These are phyloP conservation scores for Skeletonema grethae DNA, from an alignment of 108 stramenopile genomes.

Conservation along the genomic window DNA sequence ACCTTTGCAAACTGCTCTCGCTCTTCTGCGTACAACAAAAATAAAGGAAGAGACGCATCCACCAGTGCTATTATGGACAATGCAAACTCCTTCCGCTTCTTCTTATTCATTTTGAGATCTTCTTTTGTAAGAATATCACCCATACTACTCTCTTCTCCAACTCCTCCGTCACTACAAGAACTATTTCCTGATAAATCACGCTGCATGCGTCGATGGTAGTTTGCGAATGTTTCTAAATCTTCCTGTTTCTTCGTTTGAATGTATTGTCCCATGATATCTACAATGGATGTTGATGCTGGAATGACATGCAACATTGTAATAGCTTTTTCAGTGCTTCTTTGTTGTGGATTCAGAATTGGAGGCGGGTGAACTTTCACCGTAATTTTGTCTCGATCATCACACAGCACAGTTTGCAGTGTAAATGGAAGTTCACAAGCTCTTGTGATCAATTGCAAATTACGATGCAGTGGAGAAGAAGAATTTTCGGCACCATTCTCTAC, in stretches of 20 bases:
- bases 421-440: constrained; percentile 44
- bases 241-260: constrained; percentile 18
- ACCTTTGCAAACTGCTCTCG: constrained; percentile 33
- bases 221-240: constrained; percentile 35
- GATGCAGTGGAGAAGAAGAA: background rate
- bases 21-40: constrained; percentile 48
- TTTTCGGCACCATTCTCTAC: constrained; percentile 5
- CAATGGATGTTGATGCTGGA: constrained; percentile 21
- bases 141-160: background rate
- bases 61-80: constrained; percentile 35
- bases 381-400: constrained; percentile 51
- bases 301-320: constrained; percentile 39
- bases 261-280: constrained; percentile 22
- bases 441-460: constrained; percentile 7
- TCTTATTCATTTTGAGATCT: constrained; percentile 33
- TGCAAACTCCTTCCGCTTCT: constrained; percentile 39
- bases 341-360: background rate
- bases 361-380: constrained; percentile 36
- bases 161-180: background rate
- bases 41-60: constrained; percentile 44
- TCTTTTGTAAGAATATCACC: constrained; percentile 10
- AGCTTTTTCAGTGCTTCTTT: background rate
- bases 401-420: constrained; percentile 47
- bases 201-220: constrained; percentile 3
- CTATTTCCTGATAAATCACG: background rate